A percentile compares a stretch with the other conserved stretches of the same genome.
phyloP scores from a whole-genome alignment of 2,329 filamentous ascomycete species.

The Zymoseptoria brevis region DNA sequence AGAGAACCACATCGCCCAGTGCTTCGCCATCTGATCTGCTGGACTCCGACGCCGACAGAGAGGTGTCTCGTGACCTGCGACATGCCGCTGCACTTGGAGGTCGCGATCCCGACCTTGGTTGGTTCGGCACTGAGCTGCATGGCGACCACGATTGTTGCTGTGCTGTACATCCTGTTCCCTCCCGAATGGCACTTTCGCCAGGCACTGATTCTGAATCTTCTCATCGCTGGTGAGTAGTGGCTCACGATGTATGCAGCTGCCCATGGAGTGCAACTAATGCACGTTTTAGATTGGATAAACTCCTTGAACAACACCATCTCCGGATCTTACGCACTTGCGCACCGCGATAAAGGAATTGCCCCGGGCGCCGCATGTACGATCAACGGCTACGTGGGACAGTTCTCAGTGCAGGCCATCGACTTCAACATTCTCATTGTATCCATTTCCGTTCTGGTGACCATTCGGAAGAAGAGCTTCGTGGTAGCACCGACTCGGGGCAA shows the following conservation, averaged over 20 bases:
- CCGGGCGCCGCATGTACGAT: slow-evolving; percentile 31
- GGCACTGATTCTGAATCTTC: slow-evolving; percentile 17
- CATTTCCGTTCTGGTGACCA: slow-evolving; percentile 36
- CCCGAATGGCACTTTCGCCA: slow-evolving; percentile 18
- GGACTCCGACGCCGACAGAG: neutral
- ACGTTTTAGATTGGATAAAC: slow-evolving; percentile 37
- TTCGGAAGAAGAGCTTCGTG: slow-evolving; percentile 31
- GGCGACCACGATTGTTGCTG: slow-evolving; percentile 10
- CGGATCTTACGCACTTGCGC: slow-evolving; percentile 30
- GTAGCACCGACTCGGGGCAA: slow-evolving; percentile 24
- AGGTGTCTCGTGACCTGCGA: neutral
- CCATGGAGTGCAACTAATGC: slow-evolving; percentile 1
- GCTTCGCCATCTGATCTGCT: neutral
- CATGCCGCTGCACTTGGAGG: slow-evolving; percentile 3
- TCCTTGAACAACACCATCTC: slow-evolving; percentile 38
- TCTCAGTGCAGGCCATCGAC: slow-evolving; percentile 37
- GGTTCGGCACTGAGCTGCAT: slow-evolving; percentile 14
- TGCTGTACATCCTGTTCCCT: slow-evolving; percentile 13
- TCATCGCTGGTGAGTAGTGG: slow-evolving; percentile 10
- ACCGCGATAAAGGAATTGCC: slow-evolving; percentile 9
- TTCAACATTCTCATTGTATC: slow-evolving; percentile 41
- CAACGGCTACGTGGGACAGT: slow-evolving; percentile 41
- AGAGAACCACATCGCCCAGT: neutral
- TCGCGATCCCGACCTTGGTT: slow-evolving; percentile 15
- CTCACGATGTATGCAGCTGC: neutral